phyloP scores from a whole-genome alignment of 345 rosid species.

The Corchorus olitorius region DNA sequence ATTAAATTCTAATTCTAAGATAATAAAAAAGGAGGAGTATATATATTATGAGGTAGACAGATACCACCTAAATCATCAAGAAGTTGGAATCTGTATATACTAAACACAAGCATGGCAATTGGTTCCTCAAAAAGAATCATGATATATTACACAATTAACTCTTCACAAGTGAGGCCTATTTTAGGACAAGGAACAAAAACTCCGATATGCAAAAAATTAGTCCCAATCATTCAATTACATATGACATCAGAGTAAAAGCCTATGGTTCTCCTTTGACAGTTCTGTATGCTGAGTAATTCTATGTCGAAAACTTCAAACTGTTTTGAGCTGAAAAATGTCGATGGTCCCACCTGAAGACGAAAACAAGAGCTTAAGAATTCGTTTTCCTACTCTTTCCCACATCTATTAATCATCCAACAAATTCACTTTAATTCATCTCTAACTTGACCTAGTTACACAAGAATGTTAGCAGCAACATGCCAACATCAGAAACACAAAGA shows the following conservation, averaged over 20 bases:
- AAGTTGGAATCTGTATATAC: too few species aligned
- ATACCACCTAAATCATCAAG: too few species aligned
- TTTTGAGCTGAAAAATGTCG: slow-evolving; percentile 95
- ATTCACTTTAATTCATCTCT: background rate
- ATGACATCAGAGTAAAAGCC: slow-evolving; percentile 94
- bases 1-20: too few species aligned
- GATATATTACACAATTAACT: background rate
- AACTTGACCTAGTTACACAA: background rate
- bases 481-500: background rate
- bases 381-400: background rate
- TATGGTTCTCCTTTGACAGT: slow-evolving; percentile 85
- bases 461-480: background rate
- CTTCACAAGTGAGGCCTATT: background rate
- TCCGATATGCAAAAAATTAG: background rate
- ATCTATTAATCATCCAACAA: background rate
- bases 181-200: background rate
- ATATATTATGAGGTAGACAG: too few species aligned
- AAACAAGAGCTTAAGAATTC: background rate
- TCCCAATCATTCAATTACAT: slow-evolving; percentile 51
- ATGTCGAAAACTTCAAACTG: slow-evolving; percentile 94
- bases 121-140: too few species aligned
- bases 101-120: background rate
- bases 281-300: slow-evolving; percentile 69
- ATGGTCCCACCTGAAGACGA: slow-evolving; percentile 78
- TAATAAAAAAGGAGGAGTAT: too few species aligned